These are phyloP conservation scores for Santalum album DNA, from an alignment of 164 flowering plant species.

Conservation along the genomic window DNA sequence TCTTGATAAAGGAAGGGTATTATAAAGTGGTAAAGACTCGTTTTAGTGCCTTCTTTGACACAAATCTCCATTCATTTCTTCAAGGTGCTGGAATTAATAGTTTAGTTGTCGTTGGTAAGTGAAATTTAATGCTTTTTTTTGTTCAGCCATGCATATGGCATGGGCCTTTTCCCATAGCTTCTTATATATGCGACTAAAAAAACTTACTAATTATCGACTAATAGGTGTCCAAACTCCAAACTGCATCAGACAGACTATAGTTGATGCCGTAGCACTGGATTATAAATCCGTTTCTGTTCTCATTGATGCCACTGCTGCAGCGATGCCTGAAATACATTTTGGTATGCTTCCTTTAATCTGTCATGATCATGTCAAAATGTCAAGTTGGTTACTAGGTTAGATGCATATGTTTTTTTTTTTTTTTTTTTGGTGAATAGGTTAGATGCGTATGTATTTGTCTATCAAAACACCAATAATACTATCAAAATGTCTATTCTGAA, in stretches of 20 bases:
- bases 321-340: conserved; percentile 63
- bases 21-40: conserved; percentile 90
- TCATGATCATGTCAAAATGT: too few relatives aligned
- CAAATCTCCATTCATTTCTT: conserved; percentile 79
- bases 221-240: conserved; percentile 99
- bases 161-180: too few relatives aligned
- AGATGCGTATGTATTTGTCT: too few relatives aligned
- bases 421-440: too few relatives aligned
- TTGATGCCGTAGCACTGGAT: conserved; percentile 88
- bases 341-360: conserved; percentile 57
- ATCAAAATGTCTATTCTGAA: too few relatives aligned
- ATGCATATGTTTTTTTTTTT: too few relatives aligned
- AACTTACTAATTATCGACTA: too few relatives aligned
- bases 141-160: background rate
- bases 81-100: conserved; percentile 39
- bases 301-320: conserved; percentile 94
- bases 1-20: conserved; percentile 62
- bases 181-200: too few relatives aligned
- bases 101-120: conserved; percentile 61
- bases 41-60: conserved; percentile 86
- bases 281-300: conserved; percentile 67
- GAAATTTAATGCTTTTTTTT: background rate
- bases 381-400: too few relatives aligned
- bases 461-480: too few relatives aligned
- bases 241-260: conserved; percentile 89